Percentiles rank a stretch among this genome's conserved stretches.
Evolutionary conservation across 805 yeast species (phyloP).

Genomic region (Candida takata): DNA sequence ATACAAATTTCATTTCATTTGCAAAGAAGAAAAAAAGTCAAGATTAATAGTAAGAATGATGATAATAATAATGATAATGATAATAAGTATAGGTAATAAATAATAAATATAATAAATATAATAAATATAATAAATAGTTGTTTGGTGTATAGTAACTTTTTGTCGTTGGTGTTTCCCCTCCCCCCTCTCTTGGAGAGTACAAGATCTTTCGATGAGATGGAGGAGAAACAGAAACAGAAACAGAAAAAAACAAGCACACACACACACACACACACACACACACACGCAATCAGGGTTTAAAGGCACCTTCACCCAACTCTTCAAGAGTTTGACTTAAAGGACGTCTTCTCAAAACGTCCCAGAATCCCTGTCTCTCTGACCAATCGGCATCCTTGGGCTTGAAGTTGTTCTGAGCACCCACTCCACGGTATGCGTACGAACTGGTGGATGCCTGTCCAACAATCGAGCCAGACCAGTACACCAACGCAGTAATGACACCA

Average conservation of each 20-base stretch:
- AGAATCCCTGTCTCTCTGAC: conserved; percentile 50
- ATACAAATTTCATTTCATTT: too few relatives aligned
- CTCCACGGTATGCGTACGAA: conserved; percentile 23
- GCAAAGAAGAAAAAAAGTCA: too few relatives aligned
- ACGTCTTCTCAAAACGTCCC: conserved; percentile 76
- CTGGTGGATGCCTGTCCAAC: conserved; percentile 31
- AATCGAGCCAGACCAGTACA: conserved; percentile 44
- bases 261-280: too few relatives aligned
- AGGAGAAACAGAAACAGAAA: too few relatives aligned
- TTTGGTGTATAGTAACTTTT: too few relatives aligned
- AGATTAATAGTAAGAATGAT: conserved; percentile 1
- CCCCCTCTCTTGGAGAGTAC: too few relatives aligned
- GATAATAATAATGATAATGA: too few relatives aligned
- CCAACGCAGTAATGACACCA: conserved; percentile 38
- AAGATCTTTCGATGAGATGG: too few relatives aligned
- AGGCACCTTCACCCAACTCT: conserved; percentile 47
- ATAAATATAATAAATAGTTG: too few relatives aligned
- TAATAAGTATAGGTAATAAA: background rate
- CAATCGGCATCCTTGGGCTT: conserved; percentile 11
- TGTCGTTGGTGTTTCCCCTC: too few relatives aligned
- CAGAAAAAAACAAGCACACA: too few relatives aligned
- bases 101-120: conserved; percentile 2
- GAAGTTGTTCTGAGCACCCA: conserved; percentile 25
- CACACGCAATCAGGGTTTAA: conserved; percentile 18
- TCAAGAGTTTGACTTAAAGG: conserved; percentile 76